Percentiles rank a stretch among this genome's conserved stretches.
These are phyloP conservation scores for Nannizziopsis barbatae DNA, from an alignment of 2,329 filamentous ascomycete genomes.

Conservation along the genomic window DNA sequence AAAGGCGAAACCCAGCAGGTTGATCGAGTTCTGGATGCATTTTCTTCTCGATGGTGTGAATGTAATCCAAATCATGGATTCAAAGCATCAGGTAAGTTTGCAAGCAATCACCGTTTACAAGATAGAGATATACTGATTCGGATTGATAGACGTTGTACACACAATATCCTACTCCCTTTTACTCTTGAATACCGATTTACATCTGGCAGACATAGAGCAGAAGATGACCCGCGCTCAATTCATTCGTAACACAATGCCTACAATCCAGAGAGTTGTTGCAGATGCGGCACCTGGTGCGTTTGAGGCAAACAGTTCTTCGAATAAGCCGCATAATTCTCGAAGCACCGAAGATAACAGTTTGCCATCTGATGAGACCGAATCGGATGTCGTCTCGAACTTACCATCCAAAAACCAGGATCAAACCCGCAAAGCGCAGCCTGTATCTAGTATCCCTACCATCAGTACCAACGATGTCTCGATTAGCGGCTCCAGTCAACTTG, in stretches of 20 bases:
- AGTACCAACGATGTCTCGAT: slow-evolving; percentile 27
- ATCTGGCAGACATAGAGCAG: slow-evolving; percentile 85
- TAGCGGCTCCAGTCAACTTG: slow-evolving; percentile 58
- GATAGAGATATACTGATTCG: neutral
- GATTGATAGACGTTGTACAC: slow-evolving; percentile 70
- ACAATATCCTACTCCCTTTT: slow-evolving; percentile 95
- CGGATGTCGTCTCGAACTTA: neutral
- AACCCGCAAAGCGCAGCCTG: slow-evolving; percentile 20
- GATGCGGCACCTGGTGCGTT: slow-evolving; percentile 62
- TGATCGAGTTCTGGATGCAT: slow-evolving; percentile 81
- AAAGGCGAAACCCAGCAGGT: slow-evolving; percentile 94
- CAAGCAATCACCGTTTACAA: neutral
- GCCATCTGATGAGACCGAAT: neutral
- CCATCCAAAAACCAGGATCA: slow-evolving; percentile 19
- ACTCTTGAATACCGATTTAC: slow-evolving; percentile 88
- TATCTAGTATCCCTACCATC: slow-evolving; percentile 20
- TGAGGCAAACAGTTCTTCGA: slow-evolving; percentile 36
- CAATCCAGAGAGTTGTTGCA: slow-evolving; percentile 63
- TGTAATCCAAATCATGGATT: slow-evolving; percentile 92
- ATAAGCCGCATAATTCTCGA: slow-evolving; percentile 2
- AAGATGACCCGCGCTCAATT: slow-evolving; percentile 96
- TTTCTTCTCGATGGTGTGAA: slow-evolving; percentile 81
- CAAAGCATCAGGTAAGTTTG: slow-evolving; percentile 61
- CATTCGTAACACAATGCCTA: slow-evolving; percentile 90
- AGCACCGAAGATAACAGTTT: neutral